Evolutionary conservation across 1,284 basidiomycete genomes (phyloP).

Genomic region (Amylostereum chailletii): DNA sequence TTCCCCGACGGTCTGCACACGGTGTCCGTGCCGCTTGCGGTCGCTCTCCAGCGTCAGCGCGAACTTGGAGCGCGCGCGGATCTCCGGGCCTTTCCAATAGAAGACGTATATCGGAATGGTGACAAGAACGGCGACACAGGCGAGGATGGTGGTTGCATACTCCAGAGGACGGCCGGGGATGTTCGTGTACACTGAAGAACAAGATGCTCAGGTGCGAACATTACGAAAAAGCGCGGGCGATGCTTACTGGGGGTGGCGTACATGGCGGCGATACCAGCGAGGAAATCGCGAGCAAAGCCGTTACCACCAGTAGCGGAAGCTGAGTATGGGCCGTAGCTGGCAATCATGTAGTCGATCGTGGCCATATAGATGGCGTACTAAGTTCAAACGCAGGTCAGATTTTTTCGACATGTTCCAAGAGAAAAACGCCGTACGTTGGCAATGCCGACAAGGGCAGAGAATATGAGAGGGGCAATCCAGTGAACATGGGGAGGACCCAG

Average conservation of each 20-base stretch:
- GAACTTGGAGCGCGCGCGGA: constrained; percentile 26
- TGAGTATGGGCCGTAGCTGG: constrained; percentile 12
- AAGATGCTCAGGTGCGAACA: not conserved
- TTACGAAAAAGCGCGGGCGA: not conserved
- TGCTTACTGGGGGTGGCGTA: constrained; percentile 10
- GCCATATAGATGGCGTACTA: constrained; percentile 14
- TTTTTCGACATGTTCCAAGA: not conserved
- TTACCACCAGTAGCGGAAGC: constrained; percentile 14
- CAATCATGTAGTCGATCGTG: constrained; percentile 15
- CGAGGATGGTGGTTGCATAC: constrained; percentile 28
- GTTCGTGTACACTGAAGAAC: constrained; percentile 5
- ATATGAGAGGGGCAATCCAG: constrained; percentile 14
- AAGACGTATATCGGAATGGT: constrained; percentile 30
- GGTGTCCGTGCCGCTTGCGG: not conserved
- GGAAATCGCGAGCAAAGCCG: constrained; percentile 13
- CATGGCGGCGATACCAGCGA: constrained; percentile 15
- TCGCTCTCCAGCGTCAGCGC: constrained; percentile 16
- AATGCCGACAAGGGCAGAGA: constrained; percentile 12
- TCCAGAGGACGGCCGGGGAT: constrained; percentile 15
- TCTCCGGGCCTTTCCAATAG: constrained; percentile 26
- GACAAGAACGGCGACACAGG: constrained; percentile 24
- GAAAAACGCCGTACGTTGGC: constrained; percentile 7
- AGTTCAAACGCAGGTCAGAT: not conserved
- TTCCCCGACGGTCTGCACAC: not conserved
- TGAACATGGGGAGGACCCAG: constrained; percentile 10